phyloP scores from a whole-genome alignment of 1,284 basidiomycete genomes.

The Mycosarcoma mackinlayi region DNA sequence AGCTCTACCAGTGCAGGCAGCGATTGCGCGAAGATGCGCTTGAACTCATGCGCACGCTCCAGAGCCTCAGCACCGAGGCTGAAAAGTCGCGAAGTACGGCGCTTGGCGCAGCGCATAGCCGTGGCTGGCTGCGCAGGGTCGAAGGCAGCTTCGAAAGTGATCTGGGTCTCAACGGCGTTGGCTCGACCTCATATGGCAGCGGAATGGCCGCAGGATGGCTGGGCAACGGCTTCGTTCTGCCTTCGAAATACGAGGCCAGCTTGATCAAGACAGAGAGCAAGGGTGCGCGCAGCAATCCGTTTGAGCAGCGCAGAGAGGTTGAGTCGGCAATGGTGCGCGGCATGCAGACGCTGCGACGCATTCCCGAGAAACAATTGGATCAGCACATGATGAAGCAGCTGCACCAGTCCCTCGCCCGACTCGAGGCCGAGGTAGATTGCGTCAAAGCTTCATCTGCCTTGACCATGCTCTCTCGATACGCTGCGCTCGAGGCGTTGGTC shows the following conservation, averaged over 20 bases:
- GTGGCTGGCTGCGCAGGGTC: slow-evolving; percentile 47
- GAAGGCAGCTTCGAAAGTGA: slow-evolving; percentile 49
- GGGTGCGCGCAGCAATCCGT: slow-evolving; percentile 42
- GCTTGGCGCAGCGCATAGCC: slow-evolving; percentile 24
- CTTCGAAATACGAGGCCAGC: slow-evolving; percentile 53
- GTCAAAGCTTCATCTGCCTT: background rate
- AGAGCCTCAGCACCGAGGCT: slow-evolving; percentile 40
- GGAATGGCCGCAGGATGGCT: slow-evolving; percentile 67
- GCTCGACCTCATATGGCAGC: slow-evolving; percentile 56
- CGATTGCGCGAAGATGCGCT: slow-evolving; percentile 57
- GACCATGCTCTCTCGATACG: slow-evolving; percentile 23
- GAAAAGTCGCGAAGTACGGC: slow-evolving; percentile 44
- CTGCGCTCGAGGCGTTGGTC: slow-evolving; percentile 33
- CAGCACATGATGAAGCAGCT: slow-evolving; percentile 19
- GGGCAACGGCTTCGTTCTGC: slow-evolving; percentile 67
- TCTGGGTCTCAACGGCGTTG: slow-evolving; percentile 52
- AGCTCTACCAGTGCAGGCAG: slow-evolving; percentile 59
- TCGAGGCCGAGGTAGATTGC: slow-evolving; percentile 7
- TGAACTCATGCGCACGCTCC: slow-evolving; percentile 49
- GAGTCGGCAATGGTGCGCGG: slow-evolving; percentile 47
- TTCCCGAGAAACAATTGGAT: slow-evolving; percentile 41
- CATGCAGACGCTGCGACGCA: slow-evolving; percentile 44
- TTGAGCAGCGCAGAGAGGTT: slow-evolving; percentile 51
- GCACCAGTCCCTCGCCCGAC: slow-evolving; percentile 1
- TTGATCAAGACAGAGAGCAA: slow-evolving; percentile 46